Conservation (phyloP, 139 green algal genomes). For the Chlamydomonas sp. region DNA sequence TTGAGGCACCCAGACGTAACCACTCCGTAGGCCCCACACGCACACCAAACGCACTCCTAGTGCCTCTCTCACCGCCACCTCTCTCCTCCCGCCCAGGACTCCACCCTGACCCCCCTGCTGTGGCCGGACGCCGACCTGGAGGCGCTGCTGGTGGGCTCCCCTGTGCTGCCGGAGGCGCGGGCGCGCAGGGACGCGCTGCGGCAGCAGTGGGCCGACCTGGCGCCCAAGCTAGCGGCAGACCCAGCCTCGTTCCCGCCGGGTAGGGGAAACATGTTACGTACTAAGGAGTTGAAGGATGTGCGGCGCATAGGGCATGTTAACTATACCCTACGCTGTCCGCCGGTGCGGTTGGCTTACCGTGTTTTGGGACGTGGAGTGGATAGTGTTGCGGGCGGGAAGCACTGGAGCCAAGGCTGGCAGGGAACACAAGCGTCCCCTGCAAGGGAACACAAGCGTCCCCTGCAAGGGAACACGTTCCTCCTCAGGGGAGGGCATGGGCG, state of each 20-base stretch:
- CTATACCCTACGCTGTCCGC: no score
- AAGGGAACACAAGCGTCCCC: no score
- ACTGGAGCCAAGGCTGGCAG: no score
- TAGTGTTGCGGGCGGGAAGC: no score
- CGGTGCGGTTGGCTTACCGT: no score
- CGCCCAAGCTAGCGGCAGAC: conserved; percentile 30
- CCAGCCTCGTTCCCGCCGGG: conserved; percentile 46
- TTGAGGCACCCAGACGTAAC: no score
- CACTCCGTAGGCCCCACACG: background rate
- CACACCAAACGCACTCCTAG: background rate
- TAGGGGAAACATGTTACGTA: background rate
- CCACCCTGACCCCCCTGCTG: conserved; percentile 60
- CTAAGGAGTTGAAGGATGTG: no score
- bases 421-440: no score
- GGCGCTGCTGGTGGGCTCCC: conserved; percentile 69
- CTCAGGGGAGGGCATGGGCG: no score
- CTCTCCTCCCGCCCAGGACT: background rate
- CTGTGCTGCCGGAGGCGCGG: conserved; percentile 59
- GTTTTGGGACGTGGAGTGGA: no score
- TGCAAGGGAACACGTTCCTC: no score
- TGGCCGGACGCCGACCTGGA: conserved; percentile 63
- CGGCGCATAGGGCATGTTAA: no score
- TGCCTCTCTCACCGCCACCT: background rate
- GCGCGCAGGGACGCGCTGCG: conserved; percentile 55
- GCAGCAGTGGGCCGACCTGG: conserved; percentile 71